Base-by-base conservation (phyloP, 2,329 filamentous ascomycete species). In the Trichothecium roseum region DNA sequence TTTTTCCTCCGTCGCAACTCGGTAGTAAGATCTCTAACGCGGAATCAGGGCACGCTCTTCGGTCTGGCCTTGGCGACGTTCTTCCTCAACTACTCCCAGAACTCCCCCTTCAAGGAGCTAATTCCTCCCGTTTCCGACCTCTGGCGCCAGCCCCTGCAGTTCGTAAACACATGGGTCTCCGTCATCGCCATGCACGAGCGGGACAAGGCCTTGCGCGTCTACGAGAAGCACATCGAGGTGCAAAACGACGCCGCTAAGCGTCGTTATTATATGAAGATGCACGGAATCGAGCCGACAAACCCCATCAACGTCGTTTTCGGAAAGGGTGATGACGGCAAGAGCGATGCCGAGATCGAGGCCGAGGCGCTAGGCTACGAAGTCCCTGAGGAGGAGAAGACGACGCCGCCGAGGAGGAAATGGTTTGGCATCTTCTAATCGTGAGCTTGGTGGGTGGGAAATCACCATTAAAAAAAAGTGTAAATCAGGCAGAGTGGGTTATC, bases 241-340 rank as follows among this genome's bases (percentile, higher is more conserved):
- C 69, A 86, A 37, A 86, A 94, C 46, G 91, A 98, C 62, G 81
- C 91, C 18, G 74, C 81, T 56, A 94, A 95, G 74, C 73, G 89
- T 49, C 74, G 74, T 41, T 78, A 84, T 57, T 98, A 86, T 61
- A 78, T 88, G 50, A 80, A 85, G 59, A 85, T 82, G 41, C 86
- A 94, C 65, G 87, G 86, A 8, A 57, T 94, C 51, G 81, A 87
- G 55, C 64, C 72, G 47, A 67, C 70, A 49, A 63, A 72, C 35
- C 68, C 68, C 22, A 66, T 79, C 48, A 65, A 54, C 40, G 62
- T 62, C 48, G 57, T 63, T 9, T 62, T 64, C 37, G 60, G 55
- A 29, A 55, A 56, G 42, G 54, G 48, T 31, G 52, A 54, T 35
- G 52, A 52, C 30, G 37, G 27, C 15, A 55, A 52, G 41, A 54